Evolutionary conservation across 495 filamentous ascomycete species (phyloP).

Genomic region (Penicillium manginii): DNA sequence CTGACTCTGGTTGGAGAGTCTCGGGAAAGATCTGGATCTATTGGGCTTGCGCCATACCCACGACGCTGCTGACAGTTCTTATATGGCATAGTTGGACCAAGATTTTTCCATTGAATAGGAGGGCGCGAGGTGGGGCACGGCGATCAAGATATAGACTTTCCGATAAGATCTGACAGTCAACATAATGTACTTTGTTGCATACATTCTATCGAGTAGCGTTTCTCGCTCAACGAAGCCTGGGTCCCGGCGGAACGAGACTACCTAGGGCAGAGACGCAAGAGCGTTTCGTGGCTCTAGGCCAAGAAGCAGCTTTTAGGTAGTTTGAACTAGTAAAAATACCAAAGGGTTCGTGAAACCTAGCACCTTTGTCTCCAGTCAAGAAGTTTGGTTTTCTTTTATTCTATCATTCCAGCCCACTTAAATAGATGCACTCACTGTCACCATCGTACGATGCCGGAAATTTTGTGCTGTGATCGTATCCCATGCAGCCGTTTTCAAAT

Average conservation of each 20-base stretch:
- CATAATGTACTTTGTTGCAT: neutral
- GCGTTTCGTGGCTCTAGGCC: neutral
- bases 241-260: neutral
- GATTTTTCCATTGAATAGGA: neutral
- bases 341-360: too few species aligned
- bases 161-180: neutral
- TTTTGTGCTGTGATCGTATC: too few species aligned
- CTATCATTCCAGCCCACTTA: too few species aligned
- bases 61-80: conserved; percentile 17
- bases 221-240: neutral
- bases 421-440: too few species aligned
- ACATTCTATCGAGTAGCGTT: neutral
- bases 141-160: neutral
- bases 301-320: neutral
- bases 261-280: neutral
- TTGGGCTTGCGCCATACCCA: conserved; percentile 32
- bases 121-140: neutral
- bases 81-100: conserved; percentile 1
- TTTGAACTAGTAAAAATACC: too few species aligned
- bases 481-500: too few species aligned
- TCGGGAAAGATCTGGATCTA: conserved; percentile 37
- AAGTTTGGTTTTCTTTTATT: too few species aligned
- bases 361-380: too few species aligned
- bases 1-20: conserved; percentile 23
- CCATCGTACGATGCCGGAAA: too few species aligned